phyloP scores from a whole-genome alignment of 2,329 filamentous ascomycete genomes.

The Didymella segeticola region DNA sequence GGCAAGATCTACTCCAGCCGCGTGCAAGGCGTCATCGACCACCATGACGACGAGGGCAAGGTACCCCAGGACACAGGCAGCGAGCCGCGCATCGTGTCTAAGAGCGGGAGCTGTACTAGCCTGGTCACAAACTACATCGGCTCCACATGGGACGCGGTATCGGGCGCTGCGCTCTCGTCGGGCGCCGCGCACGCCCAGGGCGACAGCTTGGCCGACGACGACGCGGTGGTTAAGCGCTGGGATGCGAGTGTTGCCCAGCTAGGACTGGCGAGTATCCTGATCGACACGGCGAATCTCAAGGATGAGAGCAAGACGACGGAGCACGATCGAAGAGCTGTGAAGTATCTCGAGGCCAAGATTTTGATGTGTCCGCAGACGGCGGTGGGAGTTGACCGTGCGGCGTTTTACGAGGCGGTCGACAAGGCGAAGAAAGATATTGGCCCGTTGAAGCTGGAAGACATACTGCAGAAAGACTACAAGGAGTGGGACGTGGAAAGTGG shows the following conservation, averaged over 20 bases:
- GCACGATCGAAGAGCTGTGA: constrained; percentile 65
- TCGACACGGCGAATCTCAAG: constrained; percentile 73
- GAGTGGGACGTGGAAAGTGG: too few relatives aligned
- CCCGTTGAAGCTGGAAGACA: constrained; percentile 66
- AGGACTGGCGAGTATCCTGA: constrained; percentile 72
- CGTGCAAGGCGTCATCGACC: constrained; percentile 74
- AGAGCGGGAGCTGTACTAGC: constrained; percentile 75
- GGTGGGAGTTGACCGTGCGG: constrained; percentile 58
- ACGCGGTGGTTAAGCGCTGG: constrained; percentile 47
- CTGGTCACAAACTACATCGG: constrained; percentile 68
- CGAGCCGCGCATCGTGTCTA: constrained; percentile 67
- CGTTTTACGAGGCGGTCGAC: constrained; percentile 66
- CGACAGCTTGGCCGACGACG: constrained; percentile 41
- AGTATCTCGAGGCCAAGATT: constrained; percentile 65
- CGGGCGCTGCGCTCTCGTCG: constrained; percentile 51
- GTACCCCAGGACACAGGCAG: constrained; percentile 57
- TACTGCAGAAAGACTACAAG: constrained; percentile 85
- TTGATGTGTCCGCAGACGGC: constrained; percentile 46
- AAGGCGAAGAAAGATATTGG: constrained; percentile 73
- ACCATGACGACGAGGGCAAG: constrained; percentile 74
- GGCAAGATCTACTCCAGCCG: constrained; percentile 58
- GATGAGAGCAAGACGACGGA: constrained; percentile 67
- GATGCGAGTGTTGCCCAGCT: constrained; percentile 70
- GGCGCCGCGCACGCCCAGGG: constrained; percentile 50
- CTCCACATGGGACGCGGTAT: constrained; percentile 62